Conservation (phyloP, 1,139 yeast species). For the Zhuliangozyma parablackwelliae region DNA sequence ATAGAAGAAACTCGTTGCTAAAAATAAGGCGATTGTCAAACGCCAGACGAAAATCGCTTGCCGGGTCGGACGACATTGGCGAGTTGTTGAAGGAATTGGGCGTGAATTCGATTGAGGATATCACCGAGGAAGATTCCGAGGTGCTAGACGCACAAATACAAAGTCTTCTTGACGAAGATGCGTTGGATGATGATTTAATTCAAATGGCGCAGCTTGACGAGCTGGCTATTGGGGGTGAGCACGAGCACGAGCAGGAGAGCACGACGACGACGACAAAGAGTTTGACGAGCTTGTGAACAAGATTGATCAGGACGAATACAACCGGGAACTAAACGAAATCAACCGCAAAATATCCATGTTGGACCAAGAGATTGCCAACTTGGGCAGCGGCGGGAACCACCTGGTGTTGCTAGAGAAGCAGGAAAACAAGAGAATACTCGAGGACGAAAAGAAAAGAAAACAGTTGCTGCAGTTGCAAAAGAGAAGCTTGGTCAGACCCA, state of each 20-base stretch:
- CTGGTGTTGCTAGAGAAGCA: slow-evolving; percentile 24
- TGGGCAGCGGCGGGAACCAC: slow-evolving; percentile 35
- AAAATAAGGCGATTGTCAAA: slow-evolving; percentile 29
- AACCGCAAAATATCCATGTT: slow-evolving; percentile 28
- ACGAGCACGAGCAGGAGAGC: slow-evolving; percentile 32
- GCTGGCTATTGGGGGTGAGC: slow-evolving; percentile 32
- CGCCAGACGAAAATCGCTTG: slow-evolving; percentile 38
- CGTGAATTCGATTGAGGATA: slow-evolving; percentile 32
- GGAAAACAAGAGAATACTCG: slow-evolving; percentile 17
- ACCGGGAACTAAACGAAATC: slow-evolving; percentile 15
- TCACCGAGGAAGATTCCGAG: slow-evolving; percentile 32
- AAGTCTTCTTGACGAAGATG: slow-evolving; percentile 25
- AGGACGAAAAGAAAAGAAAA: slow-evolving; percentile 20
- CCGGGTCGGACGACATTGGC: slow-evolving; percentile 32
- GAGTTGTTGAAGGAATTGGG: slow-evolving; percentile 38
- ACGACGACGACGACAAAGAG: slow-evolving; percentile 13
- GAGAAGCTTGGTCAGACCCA: slow-evolving; percentile 1
- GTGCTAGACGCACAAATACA: slow-evolving; percentile 34
- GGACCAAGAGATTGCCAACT: slow-evolving; percentile 39
- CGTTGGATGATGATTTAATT: slow-evolving; percentile 15
- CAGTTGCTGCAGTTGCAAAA: slow-evolving; percentile 16
- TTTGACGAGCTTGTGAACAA: slow-evolving; percentile 10
- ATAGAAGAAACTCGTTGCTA: slow-evolving; percentile 12
- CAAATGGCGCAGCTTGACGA: slow-evolving; percentile 23
- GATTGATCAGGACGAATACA: slow-evolving; percentile 18